phyloP scores from a whole-genome alignment of 345 rosid species.

The Pistacia atlantica region DNA sequence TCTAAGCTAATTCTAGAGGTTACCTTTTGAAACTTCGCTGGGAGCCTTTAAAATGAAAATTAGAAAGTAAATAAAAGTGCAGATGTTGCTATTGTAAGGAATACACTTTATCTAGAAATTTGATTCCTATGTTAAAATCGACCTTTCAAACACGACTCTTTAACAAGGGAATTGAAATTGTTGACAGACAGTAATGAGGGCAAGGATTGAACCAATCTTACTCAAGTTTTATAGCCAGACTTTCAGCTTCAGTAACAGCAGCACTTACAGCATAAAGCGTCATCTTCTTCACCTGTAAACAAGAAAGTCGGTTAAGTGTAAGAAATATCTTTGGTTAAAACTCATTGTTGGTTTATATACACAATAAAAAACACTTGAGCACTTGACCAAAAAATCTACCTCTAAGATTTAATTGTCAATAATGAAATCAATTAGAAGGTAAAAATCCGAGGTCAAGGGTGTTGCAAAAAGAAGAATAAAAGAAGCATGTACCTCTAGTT shows the following conservation, averaged over 20 bases:
- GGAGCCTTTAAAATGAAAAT: no score
- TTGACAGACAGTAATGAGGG: not conserved
- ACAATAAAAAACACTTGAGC: no score
- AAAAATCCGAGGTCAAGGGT: not conserved
- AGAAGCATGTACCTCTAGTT: conserved; percentile 39
- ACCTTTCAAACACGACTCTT: not conserved
- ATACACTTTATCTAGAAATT: no score
- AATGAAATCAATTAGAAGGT: not conserved
- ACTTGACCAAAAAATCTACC: no score
- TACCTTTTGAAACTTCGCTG: no score
- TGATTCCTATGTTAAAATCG: not conserved
- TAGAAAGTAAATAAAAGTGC: no score
- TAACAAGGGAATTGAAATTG: conserved; percentile 6
- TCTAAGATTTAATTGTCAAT: not conserved
- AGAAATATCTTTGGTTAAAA: conserved; percentile 9
- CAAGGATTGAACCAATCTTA: conserved; percentile 25
- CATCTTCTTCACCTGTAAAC: conserved; percentile 55
- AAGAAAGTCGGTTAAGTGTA: not conserved
- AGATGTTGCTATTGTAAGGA: no score
- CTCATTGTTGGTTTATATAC: not conserved
- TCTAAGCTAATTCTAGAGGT: no score
- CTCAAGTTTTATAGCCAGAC: conserved; percentile 27
- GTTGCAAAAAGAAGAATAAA: not conserved
- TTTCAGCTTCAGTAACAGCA: conserved; percentile 42
- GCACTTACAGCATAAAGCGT: conserved; percentile 40